Evolutionary conservation across 352 stramenopile genomes (phyloP).

Genomic region (Stramenopiles sp.): DNA sequence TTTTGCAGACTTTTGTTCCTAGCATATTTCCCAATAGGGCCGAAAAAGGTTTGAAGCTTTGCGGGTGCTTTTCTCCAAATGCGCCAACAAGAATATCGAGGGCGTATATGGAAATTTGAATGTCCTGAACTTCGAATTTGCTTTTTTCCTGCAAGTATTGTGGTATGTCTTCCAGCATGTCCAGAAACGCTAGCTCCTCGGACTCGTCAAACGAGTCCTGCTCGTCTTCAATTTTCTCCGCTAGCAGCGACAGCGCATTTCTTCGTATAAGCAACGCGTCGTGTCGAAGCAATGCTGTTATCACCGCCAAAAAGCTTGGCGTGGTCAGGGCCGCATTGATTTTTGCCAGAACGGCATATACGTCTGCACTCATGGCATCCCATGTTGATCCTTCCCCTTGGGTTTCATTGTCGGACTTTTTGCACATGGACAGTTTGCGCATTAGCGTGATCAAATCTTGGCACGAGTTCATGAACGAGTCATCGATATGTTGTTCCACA

Average conservation of each 20-base stretch:
- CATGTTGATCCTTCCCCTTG: neutral
- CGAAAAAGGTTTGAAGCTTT: neutral
- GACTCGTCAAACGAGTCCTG: constrained; percentile 35
- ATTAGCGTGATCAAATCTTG: neutral
- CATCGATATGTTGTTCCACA: neutral
- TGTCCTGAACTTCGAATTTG: neutral
- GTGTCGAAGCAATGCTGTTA: constrained; percentile 52
- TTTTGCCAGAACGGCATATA: neutral
- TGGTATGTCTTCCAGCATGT: constrained; percentile 58
- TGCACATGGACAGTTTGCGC: neutral
- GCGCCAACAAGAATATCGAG: neutral
- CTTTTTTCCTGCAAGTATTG: constrained; percentile 35
- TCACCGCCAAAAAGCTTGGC: constrained; percentile 54
- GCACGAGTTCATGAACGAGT: neutral
- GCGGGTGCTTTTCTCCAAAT: neutral
- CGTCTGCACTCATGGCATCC: neutral
- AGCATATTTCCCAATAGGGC: neutral
- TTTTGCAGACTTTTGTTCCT: neutral
- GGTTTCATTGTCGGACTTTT: neutral
- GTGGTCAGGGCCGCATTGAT: constrained; percentile 32
- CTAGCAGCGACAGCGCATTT: constrained; percentile 62
- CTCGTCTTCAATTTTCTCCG: constrained; percentile 48
- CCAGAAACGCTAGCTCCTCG: constrained; percentile 52
- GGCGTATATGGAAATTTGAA: neutral
- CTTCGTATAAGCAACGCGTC: constrained; percentile 58